phyloP scores from a whole-genome alignment of 495 filamentous ascomycete species.

The Annulohypoxylon maeteangense region DNA sequence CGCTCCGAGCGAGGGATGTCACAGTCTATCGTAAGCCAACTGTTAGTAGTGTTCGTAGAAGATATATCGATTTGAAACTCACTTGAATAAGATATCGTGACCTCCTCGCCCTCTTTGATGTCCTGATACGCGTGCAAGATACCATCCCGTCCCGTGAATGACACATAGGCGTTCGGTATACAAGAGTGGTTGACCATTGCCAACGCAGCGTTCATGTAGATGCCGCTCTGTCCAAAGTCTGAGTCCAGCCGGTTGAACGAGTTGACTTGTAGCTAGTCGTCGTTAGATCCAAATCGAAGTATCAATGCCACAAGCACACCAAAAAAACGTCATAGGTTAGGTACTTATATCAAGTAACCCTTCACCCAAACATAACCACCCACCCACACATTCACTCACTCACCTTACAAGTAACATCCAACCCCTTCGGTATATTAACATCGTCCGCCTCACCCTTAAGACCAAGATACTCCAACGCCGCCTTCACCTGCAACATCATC shows the following conservation, averaged over 20 bases:
- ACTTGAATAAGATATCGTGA: slow-evolving; percentile 64
- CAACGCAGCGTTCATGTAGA: slow-evolving; percentile 57
- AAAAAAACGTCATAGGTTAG: too few species aligned
- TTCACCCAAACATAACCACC: too few species aligned
- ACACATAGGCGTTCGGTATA: slow-evolving; percentile 60
- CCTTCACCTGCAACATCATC: slow-evolving; percentile 59
- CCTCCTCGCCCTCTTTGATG: slow-evolving; percentile 59
- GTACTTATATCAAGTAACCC: too few species aligned
- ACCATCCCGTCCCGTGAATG: slow-evolving; percentile 56
- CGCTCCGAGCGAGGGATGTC: slow-evolving; percentile 47
- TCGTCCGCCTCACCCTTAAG: slow-evolving; percentile 45
- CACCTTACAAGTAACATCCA: slow-evolving; percentile 57
- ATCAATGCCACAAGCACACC: background rate
- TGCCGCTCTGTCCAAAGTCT: slow-evolving; percentile 52
- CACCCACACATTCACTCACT: too few species aligned
- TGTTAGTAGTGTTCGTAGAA: background rate
- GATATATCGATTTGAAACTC: slow-evolving; percentile 20
- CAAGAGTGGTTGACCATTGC: slow-evolving; percentile 67
- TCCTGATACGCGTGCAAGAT: slow-evolving; percentile 51
- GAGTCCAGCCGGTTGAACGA: slow-evolving; percentile 57
- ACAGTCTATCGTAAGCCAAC: slow-evolving; percentile 45
- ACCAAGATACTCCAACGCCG: slow-evolving; percentile 53
- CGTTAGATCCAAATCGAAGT: slow-evolving; percentile 8
- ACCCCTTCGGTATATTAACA: slow-evolving; percentile 46
- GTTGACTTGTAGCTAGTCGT: slow-evolving; percentile 57